phyloP scores from a whole-genome alignment of 768 basidiomycete species.

The Panaeolus cyanescens region DNA sequence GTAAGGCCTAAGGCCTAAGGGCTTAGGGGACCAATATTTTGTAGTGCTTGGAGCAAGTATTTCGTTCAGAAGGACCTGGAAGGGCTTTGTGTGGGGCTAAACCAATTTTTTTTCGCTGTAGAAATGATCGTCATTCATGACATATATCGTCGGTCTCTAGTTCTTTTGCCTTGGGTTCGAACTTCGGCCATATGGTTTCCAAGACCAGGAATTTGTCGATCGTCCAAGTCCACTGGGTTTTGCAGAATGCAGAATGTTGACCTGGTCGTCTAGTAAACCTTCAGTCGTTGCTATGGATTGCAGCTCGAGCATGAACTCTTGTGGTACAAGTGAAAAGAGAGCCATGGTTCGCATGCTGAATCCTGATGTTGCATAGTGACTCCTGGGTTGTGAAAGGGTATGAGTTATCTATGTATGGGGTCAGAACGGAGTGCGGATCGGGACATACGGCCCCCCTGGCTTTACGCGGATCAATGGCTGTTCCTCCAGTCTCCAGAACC shows the following conservation, averaged over 20 bases:
- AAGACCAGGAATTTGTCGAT: constrained; percentile 2
- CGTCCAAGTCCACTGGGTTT: background rate
- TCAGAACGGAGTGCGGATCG: background rate
- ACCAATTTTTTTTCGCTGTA: background rate
- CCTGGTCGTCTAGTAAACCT: constrained; percentile 11
- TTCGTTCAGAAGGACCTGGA: constrained; percentile 13
- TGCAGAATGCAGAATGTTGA: constrained; percentile 2
- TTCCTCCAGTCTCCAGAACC: background rate
- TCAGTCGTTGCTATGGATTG: constrained; percentile 10
- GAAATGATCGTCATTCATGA: background rate
- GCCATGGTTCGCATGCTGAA: background rate
- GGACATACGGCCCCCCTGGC: background rate
- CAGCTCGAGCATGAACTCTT: background rate
- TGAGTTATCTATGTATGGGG: background rate
- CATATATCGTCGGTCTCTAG: background rate
- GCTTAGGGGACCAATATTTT: background rate
- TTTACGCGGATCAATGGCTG: background rate
- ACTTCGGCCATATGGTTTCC: constrained; percentile 5
- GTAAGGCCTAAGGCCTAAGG: background rate
- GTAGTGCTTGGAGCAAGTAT: constrained; percentile 12
- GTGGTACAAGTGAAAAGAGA: background rate
- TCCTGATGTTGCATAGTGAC: constrained; percentile 2
- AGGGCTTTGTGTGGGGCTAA: constrained; percentile 15
- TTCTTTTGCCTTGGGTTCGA: constrained; percentile 5
- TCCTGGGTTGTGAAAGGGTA: background rate